Base-by-base conservation (phyloP, 108 stramenopile species). In the Cyclostephanos invisitatus region DNA sequence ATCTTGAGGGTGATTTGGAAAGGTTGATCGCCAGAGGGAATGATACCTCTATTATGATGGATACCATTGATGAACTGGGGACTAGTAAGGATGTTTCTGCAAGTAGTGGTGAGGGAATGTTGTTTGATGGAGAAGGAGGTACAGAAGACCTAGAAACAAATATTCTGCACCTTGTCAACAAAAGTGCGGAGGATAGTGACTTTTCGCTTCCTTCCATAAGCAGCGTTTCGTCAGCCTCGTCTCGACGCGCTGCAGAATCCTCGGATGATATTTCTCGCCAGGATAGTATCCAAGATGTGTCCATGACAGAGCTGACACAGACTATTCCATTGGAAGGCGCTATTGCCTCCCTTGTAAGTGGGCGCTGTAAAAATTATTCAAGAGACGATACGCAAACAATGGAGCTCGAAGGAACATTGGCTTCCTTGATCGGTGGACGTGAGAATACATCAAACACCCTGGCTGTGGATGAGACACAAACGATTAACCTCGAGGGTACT, bases 121-220 rank as follows among this genome's bases (percentile, higher is more conserved):
- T 42, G 32, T 42, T 67, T 48, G 49, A 20, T 22, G 15, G 7
- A 8, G 67, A 28, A 14, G 80, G 74, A 35, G 70, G 51, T 40
- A 87, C 87, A 44, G 80, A 83, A 29, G 87, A 86, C 28, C 63
- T 88, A 18, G 86, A 87, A 75, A 67, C 76, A 1, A 83, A 87
- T 51, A 78, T 87, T 62, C 58, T 75, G 42, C 25, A 79, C 17
- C 78, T 88, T 15, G 63, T 88, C 32, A 70, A 86, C 47, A 77
- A 84, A 24, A 77, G 70, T 60, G 67, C 75, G 1, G 76, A 78
- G 36, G 71, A 63, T 42, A 79, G 67, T 25, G 70, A 50, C 32
- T 79, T 62, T 62, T 72, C 64, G 67, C 78, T 64, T 53, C 85
- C 70, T 10, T 79, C 78, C 11, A 56, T 72, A 22, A 72, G 70